Percentiles rank a stretch among this genome's conserved stretches.
Conservation (phyloP, 805 yeast genomes). For the Hanseniaspora osmophila region DNA sequence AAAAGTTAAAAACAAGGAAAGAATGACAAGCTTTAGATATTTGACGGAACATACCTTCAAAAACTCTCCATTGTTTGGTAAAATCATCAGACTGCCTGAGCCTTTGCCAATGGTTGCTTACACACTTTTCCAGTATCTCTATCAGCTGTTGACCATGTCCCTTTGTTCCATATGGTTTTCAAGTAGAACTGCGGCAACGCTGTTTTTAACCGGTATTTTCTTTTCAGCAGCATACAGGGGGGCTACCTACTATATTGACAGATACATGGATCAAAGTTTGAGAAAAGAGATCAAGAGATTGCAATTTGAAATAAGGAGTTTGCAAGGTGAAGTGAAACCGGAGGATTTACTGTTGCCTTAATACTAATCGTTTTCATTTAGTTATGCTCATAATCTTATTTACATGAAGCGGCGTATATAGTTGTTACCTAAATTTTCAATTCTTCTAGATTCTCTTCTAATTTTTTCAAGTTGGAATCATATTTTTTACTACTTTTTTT, state of each 20-base stretch:
- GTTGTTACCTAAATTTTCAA: slow-evolving; percentile 6
- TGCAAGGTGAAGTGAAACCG: slow-evolving; percentile 29
- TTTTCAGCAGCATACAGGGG: slow-evolving; percentile 78
- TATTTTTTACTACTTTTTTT: slow-evolving; percentile 12
- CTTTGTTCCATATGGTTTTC: slow-evolving; percentile 82
- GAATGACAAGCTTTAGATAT: slow-evolving; percentile 77
- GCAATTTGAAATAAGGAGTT: slow-evolving; percentile 52
- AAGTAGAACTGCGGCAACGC: slow-evolving; percentile 49
- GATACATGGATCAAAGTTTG: slow-evolving; percentile 74
- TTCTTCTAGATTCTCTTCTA: slow-evolving; percentile 12
- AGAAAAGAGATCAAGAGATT: slow-evolving; percentile 64
- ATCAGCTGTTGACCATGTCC: slow-evolving; percentile 77
- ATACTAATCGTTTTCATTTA: neutral
- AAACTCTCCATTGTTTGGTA: slow-evolving; percentile 40
- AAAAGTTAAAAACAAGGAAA: slow-evolving; percentile 64
- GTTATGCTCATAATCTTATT: neutral
- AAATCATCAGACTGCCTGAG: slow-evolving; percentile 71
- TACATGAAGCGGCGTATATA: neutral
- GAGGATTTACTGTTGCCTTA: neutral
- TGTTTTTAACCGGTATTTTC: slow-evolving; percentile 61
- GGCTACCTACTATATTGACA: slow-evolving; percentile 86
- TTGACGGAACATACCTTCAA: slow-evolving; percentile 55
- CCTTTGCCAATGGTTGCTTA: slow-evolving; percentile 80
- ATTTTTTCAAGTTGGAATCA: slow-evolving; percentile 8
- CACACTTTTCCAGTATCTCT: slow-evolving; percentile 72